Evolutionary conservation across 169 alveolate species (phyloP), one percentile per base, ranked within the genome.

Genomic region (Cryptosporidium sp.): DNA sequence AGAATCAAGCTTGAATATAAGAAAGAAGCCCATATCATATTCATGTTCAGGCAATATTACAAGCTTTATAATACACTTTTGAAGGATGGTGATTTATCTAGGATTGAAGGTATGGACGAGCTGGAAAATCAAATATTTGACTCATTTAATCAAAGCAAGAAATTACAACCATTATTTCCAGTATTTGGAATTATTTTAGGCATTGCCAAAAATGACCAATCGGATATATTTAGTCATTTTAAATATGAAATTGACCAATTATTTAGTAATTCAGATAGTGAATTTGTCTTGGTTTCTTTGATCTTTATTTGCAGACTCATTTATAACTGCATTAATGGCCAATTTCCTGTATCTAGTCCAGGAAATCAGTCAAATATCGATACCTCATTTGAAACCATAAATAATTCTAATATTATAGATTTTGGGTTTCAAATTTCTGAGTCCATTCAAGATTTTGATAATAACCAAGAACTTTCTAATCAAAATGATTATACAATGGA

Each of bases 381-480:
- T 31, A 14, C 26, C 6, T 14, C 7, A 12, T 35, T n/a, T 12
- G 70, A 21, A n/a, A 0, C 52, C 4, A 10, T 16, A 18, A n/a
- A 72, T 31, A 16, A 9, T 18, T 10, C 39, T 0, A 67, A 62
- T 42, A 65, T 80, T 37, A 80, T 80, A 0, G 89, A 80, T 26
- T 65, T 80, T 80, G 89, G 89, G 10, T 80, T 80, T 45, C 52
- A 60, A 0, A 62, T 80, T 1, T 61, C 89, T 4, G 89, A 80
- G 23, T 29, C 69, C 18, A 14, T 44, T 23, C 37, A 80, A 10
- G 56, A 23, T 18, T 35, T 61, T n/a, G 75, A 62, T 10, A 18
- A 48, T n/a, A 18, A 48, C 6, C 52, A 14, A n/a, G 68, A 37
- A 39, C 18, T 16, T 4, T 12, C 52, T 14, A 42, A 3, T 18